Percentiles rank a stretch among this genome's conserved stretches.
phyloP scores from a whole-genome alignment of 106 monocot genomes.

The Dendrobium catenatum region DNA sequence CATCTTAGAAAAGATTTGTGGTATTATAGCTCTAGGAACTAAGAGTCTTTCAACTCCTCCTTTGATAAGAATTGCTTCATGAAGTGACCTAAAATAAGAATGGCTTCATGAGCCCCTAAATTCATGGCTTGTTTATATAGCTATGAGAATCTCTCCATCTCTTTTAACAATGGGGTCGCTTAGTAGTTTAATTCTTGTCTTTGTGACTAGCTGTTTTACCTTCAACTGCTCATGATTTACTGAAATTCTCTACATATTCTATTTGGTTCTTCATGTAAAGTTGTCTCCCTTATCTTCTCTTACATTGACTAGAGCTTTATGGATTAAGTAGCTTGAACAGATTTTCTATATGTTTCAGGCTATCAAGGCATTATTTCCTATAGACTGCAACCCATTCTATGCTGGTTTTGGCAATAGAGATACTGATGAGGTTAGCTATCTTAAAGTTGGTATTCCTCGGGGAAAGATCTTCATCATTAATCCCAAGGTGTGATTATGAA shows the following conservation, averaged over 20 bases:
- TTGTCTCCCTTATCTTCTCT: not conserved
- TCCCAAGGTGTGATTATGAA: conserved; percentile 46
- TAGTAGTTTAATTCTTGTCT: not conserved
- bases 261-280: not conserved
- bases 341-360: conserved; percentile 36
- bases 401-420: conserved; percentile 95
- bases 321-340: not conserved
- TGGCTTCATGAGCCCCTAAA: no score
- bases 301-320: not conserved
- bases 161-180: not conserved
- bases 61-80: no score
- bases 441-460: conserved; percentile 80
- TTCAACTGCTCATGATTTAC: not conserved
- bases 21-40: no score
- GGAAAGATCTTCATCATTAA: conserved; percentile 92
- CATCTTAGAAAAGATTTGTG: no score
- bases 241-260: not conserved
- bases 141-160: not conserved
- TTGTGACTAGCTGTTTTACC: no score
- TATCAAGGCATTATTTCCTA: conserved; percentile 73
- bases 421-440: conserved; percentile 91
- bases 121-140: no score
- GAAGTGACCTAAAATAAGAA: no score
- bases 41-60: no score
- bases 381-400: conserved; percentile 84